Evolutionary conservation across 768 basidiomycete species (phyloP), one percentile per base, ranked within the genome.

Genomic region (Suillus decipiens): DNA sequence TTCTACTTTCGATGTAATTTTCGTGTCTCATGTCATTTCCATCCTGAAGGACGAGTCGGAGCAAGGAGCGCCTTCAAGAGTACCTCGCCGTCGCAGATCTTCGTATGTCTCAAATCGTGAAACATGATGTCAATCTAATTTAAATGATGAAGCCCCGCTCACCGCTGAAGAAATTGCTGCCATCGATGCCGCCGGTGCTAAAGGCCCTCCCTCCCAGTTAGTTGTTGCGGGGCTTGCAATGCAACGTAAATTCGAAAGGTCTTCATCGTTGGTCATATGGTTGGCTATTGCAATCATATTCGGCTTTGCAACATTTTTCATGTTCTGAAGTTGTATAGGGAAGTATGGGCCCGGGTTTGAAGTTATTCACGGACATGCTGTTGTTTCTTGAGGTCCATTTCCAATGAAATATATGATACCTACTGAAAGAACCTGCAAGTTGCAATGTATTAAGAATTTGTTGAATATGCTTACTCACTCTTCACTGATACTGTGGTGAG

Each of bases 41-140:
- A 17, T 39, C 11, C 55, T 50, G 33, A 41, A 89, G 88, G 9
- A 90, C 88, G 17, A 87, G 85, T 61, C 83, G 83, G 1, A 88
- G 72, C 60, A 83, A 82, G 63, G 77, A 84, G 48, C 86, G 86
- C 56, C 77, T 93, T 47, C 73, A 86, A 66, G 85, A 90, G 65
- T 93, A 93, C 68, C 77, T 92, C 50, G 86, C 78, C 3, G 84
- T 86, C 7, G 86, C 81, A 4, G 88, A 93, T 63, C 77, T 87
- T 8, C 76, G 82, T 82, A 63, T 48, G 79, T 75, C 22, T 41
- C 58, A 15, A 37, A 22, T 37, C 17, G 17, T 39, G 14, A 14
- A 11, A 34, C 0, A 10, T 15, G 3, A 17, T 39, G 2, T 41
- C 24, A 50, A 14, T 17, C 34, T 61, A n/a, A 58, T 48, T n/a